These are phyloP conservation scores for Arthroderma sp. DNA, from an alignment of 2,329 filamentous ascomycete genomes.

Conservation along the genomic window DNA sequence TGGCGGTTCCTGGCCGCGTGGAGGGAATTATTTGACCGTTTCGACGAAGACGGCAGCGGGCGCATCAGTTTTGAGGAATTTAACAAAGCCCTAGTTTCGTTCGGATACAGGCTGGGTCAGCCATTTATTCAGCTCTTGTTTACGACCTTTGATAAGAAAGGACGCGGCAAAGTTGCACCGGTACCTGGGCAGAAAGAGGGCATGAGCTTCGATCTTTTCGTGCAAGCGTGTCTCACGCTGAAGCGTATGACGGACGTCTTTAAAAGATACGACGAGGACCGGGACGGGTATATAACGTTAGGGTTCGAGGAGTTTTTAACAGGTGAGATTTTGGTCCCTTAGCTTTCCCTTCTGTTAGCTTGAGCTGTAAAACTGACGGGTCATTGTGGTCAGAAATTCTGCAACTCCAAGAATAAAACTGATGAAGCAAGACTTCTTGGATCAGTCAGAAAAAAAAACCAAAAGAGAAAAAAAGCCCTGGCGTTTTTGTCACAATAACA, in stretches of 20 bases:
- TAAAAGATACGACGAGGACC: slow-evolving; percentile 95
- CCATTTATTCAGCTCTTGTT: slow-evolving; percentile 78
- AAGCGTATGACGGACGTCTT: slow-evolving; percentile 99
- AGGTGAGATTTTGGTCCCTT: slow-evolving; percentile 26
- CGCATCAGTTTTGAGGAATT: slow-evolving; percentile 82
- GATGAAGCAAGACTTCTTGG: not conserved
- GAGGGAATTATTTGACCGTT: slow-evolving; percentile 88
- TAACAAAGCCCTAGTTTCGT: slow-evolving; percentile 76
- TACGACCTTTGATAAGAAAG: slow-evolving; percentile 63
- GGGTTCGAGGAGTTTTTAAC: slow-evolving; percentile 72
- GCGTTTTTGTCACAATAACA: too few species aligned
- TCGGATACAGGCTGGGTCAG: slow-evolving; percentile 79
- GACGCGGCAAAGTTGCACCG: slow-evolving; percentile 27
- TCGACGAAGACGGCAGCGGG: slow-evolving; percentile 75
- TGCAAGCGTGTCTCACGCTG: slow-evolving; percentile 90
- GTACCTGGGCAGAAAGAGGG: slow-evolving; percentile 39
- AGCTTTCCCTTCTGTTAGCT: not conserved
- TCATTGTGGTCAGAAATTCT: too few species aligned
- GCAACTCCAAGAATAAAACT: slow-evolving; percentile 2
- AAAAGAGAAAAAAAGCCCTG: too few species aligned
- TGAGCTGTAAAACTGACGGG: too few species aligned
- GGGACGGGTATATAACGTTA: slow-evolving; percentile 80
- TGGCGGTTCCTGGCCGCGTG: slow-evolving; percentile 95
- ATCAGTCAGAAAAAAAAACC: too few species aligned
- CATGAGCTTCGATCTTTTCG: slow-evolving; percentile 91